These are phyloP conservation scores for Plasmodium adleri DNA, from an alignment of 169 alveolate genomes.

Conservation along the genomic window DNA sequence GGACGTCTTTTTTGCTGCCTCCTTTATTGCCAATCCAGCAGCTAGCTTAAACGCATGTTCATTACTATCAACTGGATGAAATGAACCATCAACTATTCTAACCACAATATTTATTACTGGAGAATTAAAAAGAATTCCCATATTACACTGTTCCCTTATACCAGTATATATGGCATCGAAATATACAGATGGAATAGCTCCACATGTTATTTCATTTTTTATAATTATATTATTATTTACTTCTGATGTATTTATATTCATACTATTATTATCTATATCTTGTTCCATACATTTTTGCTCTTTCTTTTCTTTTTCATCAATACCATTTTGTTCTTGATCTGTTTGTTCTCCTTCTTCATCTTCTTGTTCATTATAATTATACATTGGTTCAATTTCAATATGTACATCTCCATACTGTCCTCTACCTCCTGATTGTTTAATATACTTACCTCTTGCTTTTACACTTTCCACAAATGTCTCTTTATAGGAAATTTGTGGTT, in stretches of 20 bases:
- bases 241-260: constrained; percentile 75
- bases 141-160: constrained; percentile 83
- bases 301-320: constrained; percentile 13
- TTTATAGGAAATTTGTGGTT: constrained; percentile 94
- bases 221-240: constrained; percentile 80
- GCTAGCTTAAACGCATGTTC: constrained; percentile 92
- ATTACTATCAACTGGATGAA: constrained; percentile 91
- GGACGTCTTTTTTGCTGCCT: constrained; percentile 86
- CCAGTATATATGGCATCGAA: constrained; percentile 89
- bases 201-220: constrained; percentile 87
- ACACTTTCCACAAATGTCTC: constrained; percentile 86
- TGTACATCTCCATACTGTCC: constrained; percentile 92
- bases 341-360: constrained; percentile 20
- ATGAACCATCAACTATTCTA: constrained; percentile 89
- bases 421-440: constrained; percentile 92
- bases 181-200: constrained; percentile 89
- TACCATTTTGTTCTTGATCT: background rate
- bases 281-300: background rate
- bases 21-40: constrained; percentile 88
- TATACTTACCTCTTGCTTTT: constrained; percentile 86
- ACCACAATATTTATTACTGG: constrained; percentile 88
- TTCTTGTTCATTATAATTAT: constrained; percentile 85
- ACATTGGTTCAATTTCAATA: constrained; percentile 87
- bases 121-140: constrained; percentile 87
- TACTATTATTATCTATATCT: constrained; percentile 24